phyloP scores from a whole-genome alignment of 2,329 filamentous ascomycete species.

The Clonostachys byssicola region DNA sequence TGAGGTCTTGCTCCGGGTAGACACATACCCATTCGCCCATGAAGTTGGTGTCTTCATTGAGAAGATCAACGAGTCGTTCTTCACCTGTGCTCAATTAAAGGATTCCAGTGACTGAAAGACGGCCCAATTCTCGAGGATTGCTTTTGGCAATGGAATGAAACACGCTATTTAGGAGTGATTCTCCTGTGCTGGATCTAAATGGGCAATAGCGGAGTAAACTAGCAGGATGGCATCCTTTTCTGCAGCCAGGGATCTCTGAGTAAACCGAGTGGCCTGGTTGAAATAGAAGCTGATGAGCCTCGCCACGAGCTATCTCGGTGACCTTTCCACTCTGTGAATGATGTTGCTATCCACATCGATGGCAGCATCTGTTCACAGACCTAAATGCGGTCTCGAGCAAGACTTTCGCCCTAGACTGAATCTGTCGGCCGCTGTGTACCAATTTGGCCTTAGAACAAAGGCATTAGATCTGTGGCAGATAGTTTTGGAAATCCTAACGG shows the following conservation, averaged over 20 bases:
- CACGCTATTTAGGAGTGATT: no score
- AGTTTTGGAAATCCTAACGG: slow-evolving; percentile 41
- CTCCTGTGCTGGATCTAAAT: slow-evolving; percentile 14
- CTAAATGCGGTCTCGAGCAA: slow-evolving; percentile 41
- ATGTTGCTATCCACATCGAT: slow-evolving; percentile 36
- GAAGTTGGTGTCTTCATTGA: slow-evolving; percentile 34
- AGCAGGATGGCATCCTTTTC: slow-evolving; percentile 29
- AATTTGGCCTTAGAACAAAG: slow-evolving; percentile 31
- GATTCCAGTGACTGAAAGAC: slow-evolving; percentile 2
- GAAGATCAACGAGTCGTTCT: slow-evolving; percentile 17
- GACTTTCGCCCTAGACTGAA: slow-evolving; percentile 34
- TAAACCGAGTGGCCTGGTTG: slow-evolving; percentile 18
- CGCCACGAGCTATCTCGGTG: slow-evolving; percentile 33
- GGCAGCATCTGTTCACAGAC: slow-evolving; percentile 45
- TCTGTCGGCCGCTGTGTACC: slow-evolving; percentile 42
- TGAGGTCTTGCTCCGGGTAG: slow-evolving; percentile 28
- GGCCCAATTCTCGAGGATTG: no score
- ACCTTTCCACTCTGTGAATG: slow-evolving; percentile 44
- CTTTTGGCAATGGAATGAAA: no score
- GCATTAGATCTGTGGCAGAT: slow-evolving; percentile 38
- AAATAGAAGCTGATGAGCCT: slow-evolving; percentile 21
- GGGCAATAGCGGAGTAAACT: slow-evolving; percentile 45
- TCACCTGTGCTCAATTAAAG: slow-evolving; percentile 25
- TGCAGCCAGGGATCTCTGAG: slow-evolving; percentile 29
- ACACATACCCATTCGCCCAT: slow-evolving; percentile 40